Evolutionary conservation across 2,329 filamentous ascomycete genomes (phyloP), one percentile per base, ranked within the genome.

Genomic region (Trichoderma polysporum): DNA sequence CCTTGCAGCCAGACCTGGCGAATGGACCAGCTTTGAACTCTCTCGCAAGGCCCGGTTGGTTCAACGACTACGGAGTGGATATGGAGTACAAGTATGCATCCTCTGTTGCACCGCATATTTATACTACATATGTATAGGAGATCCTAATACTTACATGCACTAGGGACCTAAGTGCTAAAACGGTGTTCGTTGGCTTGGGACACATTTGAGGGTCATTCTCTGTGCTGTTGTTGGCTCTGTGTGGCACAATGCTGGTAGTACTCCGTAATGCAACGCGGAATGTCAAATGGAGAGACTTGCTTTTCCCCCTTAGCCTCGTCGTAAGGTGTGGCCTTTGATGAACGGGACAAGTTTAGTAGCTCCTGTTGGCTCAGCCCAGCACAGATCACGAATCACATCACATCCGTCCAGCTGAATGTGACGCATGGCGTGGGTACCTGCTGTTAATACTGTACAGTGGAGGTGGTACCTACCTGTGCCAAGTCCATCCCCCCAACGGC

Each of bases 381-480:
- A 58, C 54, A 12, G 54, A 58, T 31, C 54, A 58, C 54, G 15
- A 35, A 58, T 45, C n/a, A 25, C 33, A 59, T 59, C n/a, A n/a
- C n/a, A n/a, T n/a, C n/a, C n/a, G n/a, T n/a, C n/a, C n/a, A n/a
- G n/a, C 39, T 59, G 27, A 33, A 39, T 59, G 56, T 59, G 56
- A 59, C 56, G 56, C 54, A 33, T n/a, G 39, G 37, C 6, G 39
- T 41, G 19, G 7, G 39, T 19, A 45, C 9, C 41, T 19, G n/a
- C 41, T 12, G 41, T 45, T 45, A 8, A 19, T 45, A 19, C 5
- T 22, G 12, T 19, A 45, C 41, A 45, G n/a, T n/a, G n/a, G n/a
- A n/a, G n/a, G n/a, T n/a, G n/a, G n/a, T n/a, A n/a, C n/a, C n/a
- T n/a, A n/a, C n/a, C n/a, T n/a, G n/a, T n/a, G n/a, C n/a, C n/a